Conservation (phyloP, 352 stramenopile genomes). For the Ochromonadaceae sp. region DNA sequence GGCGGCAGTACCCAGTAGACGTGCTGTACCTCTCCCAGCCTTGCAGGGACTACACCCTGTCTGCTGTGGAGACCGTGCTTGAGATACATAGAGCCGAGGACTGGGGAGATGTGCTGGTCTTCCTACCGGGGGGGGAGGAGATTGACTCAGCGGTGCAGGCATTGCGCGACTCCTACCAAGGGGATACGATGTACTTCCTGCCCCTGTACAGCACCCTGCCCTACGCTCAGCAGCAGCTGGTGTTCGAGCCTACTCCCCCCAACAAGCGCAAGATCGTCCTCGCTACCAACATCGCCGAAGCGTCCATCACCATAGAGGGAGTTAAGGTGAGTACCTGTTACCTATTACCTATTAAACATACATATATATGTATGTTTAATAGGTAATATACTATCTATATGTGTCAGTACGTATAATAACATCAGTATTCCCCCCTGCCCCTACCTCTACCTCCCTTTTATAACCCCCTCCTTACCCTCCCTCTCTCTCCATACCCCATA, state of each 20-base stretch:
- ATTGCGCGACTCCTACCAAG: conserved; percentile 80
- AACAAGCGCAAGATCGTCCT: conserved; percentile 84
- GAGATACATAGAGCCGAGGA: conserved; percentile 96
- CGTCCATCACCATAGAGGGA: conserved; percentile 97
- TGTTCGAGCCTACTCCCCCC: conserved; percentile 88
- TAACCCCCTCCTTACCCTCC: no score
- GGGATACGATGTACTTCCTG: conserved; percentile 92
- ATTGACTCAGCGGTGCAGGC: conserved; percentile 97
- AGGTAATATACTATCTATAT: conserved; percentile 15
- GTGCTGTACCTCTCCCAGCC: conserved; percentile 96
- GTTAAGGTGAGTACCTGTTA: no score
- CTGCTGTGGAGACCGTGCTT: conserved; percentile 93
- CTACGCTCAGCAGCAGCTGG: conserved; percentile 95
- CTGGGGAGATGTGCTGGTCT: conserved; percentile 94
- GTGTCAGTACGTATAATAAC: neutral
- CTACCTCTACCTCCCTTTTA: no score
- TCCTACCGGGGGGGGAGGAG: conserved; percentile 92
- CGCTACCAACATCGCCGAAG: conserved; percentile 99
- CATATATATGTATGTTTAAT: no score
- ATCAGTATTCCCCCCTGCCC: no score
- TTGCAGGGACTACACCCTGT: conserved; percentile 94
- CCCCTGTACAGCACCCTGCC: conserved; percentile 90
- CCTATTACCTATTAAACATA: conserved; percentile 85
- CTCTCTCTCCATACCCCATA: no score
- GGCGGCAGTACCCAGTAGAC: conserved; percentile 92